Conservation (phyloP, 1,139 yeast species). For the Yamadazyma membranifaciens region DNA sequence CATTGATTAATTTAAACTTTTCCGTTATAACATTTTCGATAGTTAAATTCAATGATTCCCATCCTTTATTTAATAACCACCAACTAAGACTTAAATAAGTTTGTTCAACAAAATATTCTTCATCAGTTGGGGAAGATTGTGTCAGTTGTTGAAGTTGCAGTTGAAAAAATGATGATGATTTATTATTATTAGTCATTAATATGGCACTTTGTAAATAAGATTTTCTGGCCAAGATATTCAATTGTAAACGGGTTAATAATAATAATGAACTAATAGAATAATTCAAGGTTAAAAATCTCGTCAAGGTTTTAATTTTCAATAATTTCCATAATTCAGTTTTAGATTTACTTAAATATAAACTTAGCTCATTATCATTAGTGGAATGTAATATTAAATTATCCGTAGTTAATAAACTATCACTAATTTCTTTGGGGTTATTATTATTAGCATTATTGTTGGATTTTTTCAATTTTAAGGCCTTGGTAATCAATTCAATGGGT, state of each 20-base stretch:
- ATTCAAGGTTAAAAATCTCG: constrained; percentile 69
- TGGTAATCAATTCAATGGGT: constrained; percentile 74
- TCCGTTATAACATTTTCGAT: constrained; percentile 58
- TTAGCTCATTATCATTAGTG: constrained; percentile 26
- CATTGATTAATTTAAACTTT: constrained; percentile 64
- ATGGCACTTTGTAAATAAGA: constrained; percentile 81
- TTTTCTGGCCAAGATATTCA: constrained; percentile 83
- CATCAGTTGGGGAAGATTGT: constrained; percentile 3
- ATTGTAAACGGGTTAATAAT: constrained; percentile 76
- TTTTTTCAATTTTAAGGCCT: constrained; percentile 65
- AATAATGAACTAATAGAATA: constrained; percentile 71
- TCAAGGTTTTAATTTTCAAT: constrained; percentile 70
- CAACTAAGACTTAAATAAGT: constrained; percentile 85
- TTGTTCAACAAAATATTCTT: constrained; percentile 64
- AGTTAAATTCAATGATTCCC: constrained; percentile 55
- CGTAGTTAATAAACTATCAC: constrained; percentile 35
- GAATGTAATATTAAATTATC: constrained; percentile 40
- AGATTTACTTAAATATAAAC: constrained; percentile 39
- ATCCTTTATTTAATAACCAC: constrained; percentile 92
- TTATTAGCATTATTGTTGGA: constrained; percentile 7
- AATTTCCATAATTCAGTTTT: constrained; percentile 86
- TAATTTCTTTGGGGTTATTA: constrained; percentile 17
- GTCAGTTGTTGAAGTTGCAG: background rate
- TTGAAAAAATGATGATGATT: background rate
- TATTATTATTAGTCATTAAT: constrained; percentile 48